These are phyloP conservation scores for Zanthoxylum bungeanum DNA, from an alignment of 345 rosid species.

Conservation along the genomic window DNA sequence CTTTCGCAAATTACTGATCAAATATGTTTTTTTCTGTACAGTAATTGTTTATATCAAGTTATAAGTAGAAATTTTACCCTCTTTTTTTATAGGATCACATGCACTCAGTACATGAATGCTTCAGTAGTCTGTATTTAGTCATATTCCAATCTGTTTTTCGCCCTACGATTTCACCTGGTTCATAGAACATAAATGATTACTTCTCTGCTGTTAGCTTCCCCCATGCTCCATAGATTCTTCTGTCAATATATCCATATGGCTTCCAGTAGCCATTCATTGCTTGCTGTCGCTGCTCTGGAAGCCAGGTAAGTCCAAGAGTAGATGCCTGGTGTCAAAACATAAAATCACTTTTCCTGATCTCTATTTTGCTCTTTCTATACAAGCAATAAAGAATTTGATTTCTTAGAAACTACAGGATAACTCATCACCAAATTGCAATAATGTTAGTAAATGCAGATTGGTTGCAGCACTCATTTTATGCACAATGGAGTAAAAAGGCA, in stretches of 20 bases:
- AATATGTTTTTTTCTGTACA: not conserved
- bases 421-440: not conserved
- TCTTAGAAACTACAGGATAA: not conserved
- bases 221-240: not conserved
- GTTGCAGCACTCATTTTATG: too few relatives aligned
- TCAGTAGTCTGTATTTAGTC: conserved; percentile 2
- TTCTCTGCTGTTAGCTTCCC: not conserved
- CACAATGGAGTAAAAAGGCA: too few relatives aligned
- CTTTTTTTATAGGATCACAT: not conserved
- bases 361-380: not conserved
- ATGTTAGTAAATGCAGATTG: not conserved
- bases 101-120: not conserved
- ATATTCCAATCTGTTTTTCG: not conserved
- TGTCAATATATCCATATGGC: not conserved
- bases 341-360: not conserved
- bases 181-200: not conserved
- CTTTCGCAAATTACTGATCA: not conserved
- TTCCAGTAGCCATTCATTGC: not conserved
- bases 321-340: not conserved
- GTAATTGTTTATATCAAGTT: not conserved
- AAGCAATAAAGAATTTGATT: not conserved
- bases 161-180: not conserved
- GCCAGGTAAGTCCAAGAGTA: not conserved
- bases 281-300: not conserved
- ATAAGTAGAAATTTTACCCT: conserved; percentile 2